Evolutionary conservation across 2,329 filamentous ascomycete species (phyloP).

Genomic region (Fonsecaea monophora): DNA sequence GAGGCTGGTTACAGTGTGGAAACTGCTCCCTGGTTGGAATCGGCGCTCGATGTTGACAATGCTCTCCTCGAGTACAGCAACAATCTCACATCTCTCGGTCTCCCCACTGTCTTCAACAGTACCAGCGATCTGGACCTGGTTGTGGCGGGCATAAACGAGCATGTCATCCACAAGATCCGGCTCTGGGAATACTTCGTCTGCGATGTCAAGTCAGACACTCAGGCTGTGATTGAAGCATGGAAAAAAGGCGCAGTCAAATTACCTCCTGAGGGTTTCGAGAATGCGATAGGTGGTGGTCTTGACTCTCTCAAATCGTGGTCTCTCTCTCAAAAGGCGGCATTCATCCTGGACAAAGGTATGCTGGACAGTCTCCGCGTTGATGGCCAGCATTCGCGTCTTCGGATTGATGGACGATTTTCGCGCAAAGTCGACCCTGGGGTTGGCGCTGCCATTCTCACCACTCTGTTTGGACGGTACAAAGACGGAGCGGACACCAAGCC

Average conservation of each 20-base stretch:
- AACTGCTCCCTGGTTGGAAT: conserved; percentile 76
- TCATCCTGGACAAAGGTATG: conserved; percentile 72
- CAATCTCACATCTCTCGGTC: conserved; percentile 68
- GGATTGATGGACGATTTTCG: conserved; percentile 79
- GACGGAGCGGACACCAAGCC: conserved; percentile 54
- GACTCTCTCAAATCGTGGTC: conserved; percentile 62
- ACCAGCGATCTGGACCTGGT: conserved; percentile 77
- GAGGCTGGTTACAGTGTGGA: conserved; percentile 94
- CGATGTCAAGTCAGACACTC: conserved; percentile 75
- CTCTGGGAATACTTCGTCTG: conserved; percentile 95
- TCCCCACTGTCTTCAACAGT: conserved; percentile 75
- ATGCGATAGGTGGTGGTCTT: conserved; percentile 55
- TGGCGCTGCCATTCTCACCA: conserved; percentile 71
- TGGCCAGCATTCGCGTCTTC: conserved; percentile 75
- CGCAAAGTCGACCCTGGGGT: conserved; percentile 73
- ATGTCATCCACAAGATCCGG: conserved; percentile 76
- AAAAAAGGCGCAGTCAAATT: conserved; percentile 63
- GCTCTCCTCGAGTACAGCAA: conserved; percentile 71
- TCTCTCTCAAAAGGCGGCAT: conserved; percentile 64
- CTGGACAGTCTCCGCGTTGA: conserved; percentile 75
- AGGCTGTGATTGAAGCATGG: conserved; percentile 76
- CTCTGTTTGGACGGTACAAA: conserved; percentile 71
- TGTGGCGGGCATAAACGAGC: conserved; percentile 82
- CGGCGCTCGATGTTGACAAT: conserved; percentile 76
- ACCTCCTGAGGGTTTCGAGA: conserved; percentile 60